phyloP scores from a whole-genome alignment of 306 rosid species.

The Sicyos edulis region DNA sequence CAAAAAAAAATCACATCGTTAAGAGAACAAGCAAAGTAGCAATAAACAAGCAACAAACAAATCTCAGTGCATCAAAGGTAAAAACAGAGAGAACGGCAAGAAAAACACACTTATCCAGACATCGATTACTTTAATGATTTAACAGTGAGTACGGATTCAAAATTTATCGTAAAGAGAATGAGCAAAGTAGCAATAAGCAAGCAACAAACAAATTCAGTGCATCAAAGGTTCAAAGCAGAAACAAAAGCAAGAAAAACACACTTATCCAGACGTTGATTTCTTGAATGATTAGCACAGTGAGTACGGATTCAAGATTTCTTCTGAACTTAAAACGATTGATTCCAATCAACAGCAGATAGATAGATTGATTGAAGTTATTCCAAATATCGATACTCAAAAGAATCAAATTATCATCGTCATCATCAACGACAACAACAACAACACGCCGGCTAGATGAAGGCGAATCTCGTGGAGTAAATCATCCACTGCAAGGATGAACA shows the following conservation, averaged over 20 bases:
- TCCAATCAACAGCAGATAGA: background rate
- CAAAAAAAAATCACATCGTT: background rate
- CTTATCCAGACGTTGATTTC: background rate
- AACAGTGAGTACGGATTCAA: background rate
- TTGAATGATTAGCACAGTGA: background rate
- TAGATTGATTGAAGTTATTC: conserved; percentile 10
- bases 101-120: background rate
- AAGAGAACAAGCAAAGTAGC: no score
- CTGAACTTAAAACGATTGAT: background rate
- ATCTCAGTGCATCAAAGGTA: background rate
- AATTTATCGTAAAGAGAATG: background rate
- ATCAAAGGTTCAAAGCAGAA: background rate
- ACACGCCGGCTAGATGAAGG: conserved; percentile 2
- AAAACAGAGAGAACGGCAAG: background rate
- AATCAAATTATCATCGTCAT: background rate
- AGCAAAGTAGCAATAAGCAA: no score
- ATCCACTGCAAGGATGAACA: background rate
- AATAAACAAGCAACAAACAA: no score
- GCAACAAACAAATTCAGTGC: no score
- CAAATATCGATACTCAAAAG: background rate
- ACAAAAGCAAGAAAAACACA: background rate
- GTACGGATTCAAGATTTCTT: background rate
- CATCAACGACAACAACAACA: background rate
- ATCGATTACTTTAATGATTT: background rate
- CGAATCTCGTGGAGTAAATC: background rate